Evolutionary conservation across 352 stramenopile species (phyloP).

Genomic region (Globisporangium parvum): DNA sequence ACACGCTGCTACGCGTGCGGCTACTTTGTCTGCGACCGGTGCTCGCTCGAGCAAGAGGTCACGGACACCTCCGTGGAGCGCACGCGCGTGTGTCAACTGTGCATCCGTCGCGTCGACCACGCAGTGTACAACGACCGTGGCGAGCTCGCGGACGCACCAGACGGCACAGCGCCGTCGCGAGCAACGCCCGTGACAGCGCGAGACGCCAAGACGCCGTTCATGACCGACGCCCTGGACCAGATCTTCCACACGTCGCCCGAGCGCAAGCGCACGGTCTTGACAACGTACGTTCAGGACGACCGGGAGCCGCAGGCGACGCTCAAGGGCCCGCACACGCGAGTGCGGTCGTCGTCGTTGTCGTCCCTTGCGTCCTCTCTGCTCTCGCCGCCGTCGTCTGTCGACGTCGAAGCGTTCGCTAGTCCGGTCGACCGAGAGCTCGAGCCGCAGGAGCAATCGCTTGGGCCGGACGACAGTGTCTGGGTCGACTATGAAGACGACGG

Average conservation of each 20-base stretch:
- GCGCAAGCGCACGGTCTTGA: conserved; percentile 13
- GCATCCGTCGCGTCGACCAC: conserved; percentile 37
- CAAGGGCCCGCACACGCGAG: not conserved
- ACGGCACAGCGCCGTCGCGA: not conserved
- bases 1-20: conserved; percentile 37
- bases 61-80: conserved; percentile 24
- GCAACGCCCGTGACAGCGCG: too few relatives aligned
- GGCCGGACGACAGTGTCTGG: conserved; percentile 1
- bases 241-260: conserved; percentile 22
- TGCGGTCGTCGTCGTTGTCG: conserved; percentile 6
- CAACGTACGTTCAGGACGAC: conserved; percentile 33
- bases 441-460: conserved; percentile 7
- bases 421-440: not conserved
- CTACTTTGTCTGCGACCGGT: conserved; percentile 50
- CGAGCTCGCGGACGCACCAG: conserved; percentile 10
- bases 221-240: conserved; percentile 12
- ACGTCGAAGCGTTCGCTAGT: conserved; percentile 10
- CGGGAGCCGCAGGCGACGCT: not conserved
- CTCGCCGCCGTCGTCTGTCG: not conserved
- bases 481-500: conserved; percentile 3
- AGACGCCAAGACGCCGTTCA: conserved; percentile 13
- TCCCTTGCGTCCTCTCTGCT: not conserved
- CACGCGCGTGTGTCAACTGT: conserved; percentile 37
- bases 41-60: conserved; percentile 32
- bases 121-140: conserved; percentile 16